Conservation (phyloP, 2,329 filamentous ascomycete genomes). For the Paecilomyces niveus region DNA sequence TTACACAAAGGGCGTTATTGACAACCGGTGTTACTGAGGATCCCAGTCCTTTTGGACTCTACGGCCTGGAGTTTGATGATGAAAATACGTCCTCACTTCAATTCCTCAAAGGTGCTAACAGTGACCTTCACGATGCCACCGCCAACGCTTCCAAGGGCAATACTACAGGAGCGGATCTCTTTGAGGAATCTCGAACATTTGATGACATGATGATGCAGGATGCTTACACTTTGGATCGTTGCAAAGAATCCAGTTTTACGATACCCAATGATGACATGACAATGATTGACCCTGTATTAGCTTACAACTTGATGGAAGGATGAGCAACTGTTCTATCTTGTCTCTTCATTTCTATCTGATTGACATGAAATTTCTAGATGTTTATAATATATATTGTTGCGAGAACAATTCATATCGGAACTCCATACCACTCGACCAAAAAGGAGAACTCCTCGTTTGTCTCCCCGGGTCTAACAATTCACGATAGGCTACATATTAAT, state of each 20-base stretch:
- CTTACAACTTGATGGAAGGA: constrained; percentile 16
- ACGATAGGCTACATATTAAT: neutral
- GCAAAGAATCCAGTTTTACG: constrained; percentile 13
- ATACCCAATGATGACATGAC: constrained; percentile 26
- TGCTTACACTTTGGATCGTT: neutral
- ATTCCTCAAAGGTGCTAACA: neutral
- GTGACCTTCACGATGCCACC: neutral
- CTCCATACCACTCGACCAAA: no score
- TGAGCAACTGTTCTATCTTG: neutral
- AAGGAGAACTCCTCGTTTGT: no score
- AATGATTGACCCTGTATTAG: constrained; percentile 28
- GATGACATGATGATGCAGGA: constrained; percentile 4
- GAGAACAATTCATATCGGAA: no score
- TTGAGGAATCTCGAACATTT: constrained; percentile 2
- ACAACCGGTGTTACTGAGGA: constrained; percentile 9
- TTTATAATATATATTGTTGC: neutral
- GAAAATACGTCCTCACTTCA: neutral
- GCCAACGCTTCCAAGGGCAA: neutral
- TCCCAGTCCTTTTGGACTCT: constrained; percentile 24
- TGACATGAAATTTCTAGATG: neutral
- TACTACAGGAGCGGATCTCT: neutral
- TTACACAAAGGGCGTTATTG: constrained; percentile 32
- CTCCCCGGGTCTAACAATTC: no score
- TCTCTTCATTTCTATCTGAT: neutral
- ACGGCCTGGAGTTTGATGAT: constrained; percentile 20